Evolutionary conservation across 2,329 filamentous ascomycete genomes (phyloP), one percentile per base, ranked within the genome.

Genomic region (Trichoderma pleuroti): DNA sequence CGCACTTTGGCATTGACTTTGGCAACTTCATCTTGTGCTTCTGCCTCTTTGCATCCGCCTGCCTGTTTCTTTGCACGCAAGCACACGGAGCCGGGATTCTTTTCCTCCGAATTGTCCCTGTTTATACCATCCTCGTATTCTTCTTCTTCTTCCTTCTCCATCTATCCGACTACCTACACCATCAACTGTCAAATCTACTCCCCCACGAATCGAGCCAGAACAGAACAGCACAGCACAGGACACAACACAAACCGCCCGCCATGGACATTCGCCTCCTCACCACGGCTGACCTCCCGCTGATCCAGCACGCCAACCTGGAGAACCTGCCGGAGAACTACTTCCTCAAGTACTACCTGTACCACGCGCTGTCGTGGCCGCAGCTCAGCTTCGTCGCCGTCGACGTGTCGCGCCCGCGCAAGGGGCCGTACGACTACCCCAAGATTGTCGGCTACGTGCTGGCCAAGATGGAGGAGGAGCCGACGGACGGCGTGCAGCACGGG

Each of bases 291-390:
- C 92, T 97, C 75, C 93, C 93, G 75, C 91, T 96, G 79, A 94
- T 99, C 80, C 96, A 99, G 84, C 94, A 97, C 82, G 95, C 95
- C 80, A 98, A 99, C 86, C 94, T 99, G 80, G 97, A 97, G 81
- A 99, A 99, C 85, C 88, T 99, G 68, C 96, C 96, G 74, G 96
- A 99, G 83, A 99, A 99, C 87, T 99, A 99, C 88, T 98, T 98
- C 82, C 93, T 97, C 84, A 99, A 99, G 88, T 99, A 99, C 87
- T 99, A 99, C 86, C 90, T 99, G 78, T 99, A 99, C 88, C 96
- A 99, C 83, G 94, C 95, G 18, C 90, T 98, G 75, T 97, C 94
- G 76, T 99, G 96, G 96, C 96, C 96, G 59, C 95, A 98, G 84
- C 90, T 99, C 74, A 95, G 92, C 82, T 98, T 94, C 82, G 95